These are phyloP conservation scores for Cercophora sp. DNA, from an alignment of 495 filamentous ascomycete genomes.

Conservation along the genomic window DNA sequence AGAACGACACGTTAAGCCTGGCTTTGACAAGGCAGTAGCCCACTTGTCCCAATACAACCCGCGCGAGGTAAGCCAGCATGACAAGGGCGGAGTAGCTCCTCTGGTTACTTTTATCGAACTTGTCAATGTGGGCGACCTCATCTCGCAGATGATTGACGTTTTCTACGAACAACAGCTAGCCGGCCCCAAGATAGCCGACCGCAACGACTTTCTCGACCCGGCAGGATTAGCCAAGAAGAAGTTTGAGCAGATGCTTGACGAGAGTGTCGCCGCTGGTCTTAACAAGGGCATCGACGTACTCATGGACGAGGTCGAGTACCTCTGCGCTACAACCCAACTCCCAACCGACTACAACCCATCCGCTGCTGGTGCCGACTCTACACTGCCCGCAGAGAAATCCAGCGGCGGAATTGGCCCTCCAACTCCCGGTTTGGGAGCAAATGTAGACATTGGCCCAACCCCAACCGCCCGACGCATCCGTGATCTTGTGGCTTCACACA, in stretches of 20 bases:
- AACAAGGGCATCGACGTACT: conserved; percentile 98
- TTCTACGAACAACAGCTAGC: conserved; percentile 96
- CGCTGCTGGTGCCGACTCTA: conserved; percentile 37
- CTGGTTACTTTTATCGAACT: conserved; percentile 95
- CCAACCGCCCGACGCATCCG: conserved; percentile 73
- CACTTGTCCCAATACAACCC: conserved; percentile 92
- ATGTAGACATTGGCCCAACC: conserved; percentile 74
- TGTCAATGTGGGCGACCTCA: conserved; percentile 96
- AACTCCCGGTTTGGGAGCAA: conserved; percentile 7
- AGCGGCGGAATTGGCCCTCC: neutral
- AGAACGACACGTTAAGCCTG: conserved; percentile 78
- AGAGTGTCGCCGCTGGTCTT: conserved; percentile 89
- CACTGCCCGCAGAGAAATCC: conserved; percentile 8
- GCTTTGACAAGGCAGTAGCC: conserved; percentile 86
- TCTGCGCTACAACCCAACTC: conserved; percentile 82
- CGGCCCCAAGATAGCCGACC: conserved; percentile 74
- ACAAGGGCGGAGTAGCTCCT: conserved; percentile 71
- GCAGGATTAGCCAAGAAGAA: conserved; percentile 93
- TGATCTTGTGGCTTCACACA: conserved; percentile 82
- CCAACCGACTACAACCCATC: conserved; percentile 86
- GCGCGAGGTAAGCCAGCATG: conserved; percentile 72
- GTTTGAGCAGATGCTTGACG: conserved; percentile 98
- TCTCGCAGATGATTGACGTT: conserved; percentile 98
- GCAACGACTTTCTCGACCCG: conserved; percentile 90
- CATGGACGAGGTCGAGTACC: conserved; percentile 96